Conservation (phyloP, 306 rosid species). For the Lagenaria siceraria region DNA sequence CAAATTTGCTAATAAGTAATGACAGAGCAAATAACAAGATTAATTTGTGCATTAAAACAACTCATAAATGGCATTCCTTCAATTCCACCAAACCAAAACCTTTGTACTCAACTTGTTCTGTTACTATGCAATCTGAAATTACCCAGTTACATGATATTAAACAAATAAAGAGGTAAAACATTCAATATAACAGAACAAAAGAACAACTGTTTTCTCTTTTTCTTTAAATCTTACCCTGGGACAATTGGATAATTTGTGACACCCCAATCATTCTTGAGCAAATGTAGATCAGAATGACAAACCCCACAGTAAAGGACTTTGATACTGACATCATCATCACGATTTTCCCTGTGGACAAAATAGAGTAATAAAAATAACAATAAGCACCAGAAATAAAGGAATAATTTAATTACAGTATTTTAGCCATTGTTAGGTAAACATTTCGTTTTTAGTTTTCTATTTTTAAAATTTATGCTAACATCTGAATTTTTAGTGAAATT, state of each 20-base stretch:
- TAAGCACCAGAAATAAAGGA: background rate
- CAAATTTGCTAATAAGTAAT: background rate
- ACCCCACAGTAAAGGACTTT: constrained; percentile 72
- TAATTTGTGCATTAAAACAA: background rate
- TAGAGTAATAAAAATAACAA: background rate
- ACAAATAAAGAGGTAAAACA: background rate
- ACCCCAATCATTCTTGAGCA: constrained; percentile 72
- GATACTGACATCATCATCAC: constrained; percentile 54
- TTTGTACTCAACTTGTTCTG: background rate
- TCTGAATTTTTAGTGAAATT: too few species aligned
- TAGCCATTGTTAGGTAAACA: too few species aligned
- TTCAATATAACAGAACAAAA: background rate
- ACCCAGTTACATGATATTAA: background rate
- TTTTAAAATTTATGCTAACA: too few species aligned
- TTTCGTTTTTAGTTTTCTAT: too few species aligned
- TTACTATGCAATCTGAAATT: background rate
- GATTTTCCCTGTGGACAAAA: constrained; percentile 48
- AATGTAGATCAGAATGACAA: constrained; percentile 88
- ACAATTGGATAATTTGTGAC: constrained; percentile 63
- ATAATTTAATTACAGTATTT: too few species aligned
- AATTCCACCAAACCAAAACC: background rate
- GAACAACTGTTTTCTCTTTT: background rate
- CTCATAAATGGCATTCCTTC: background rate
- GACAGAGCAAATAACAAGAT: background rate
- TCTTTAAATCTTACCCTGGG: constrained; percentile 50